Evolutionary conservation across 345 rosid species (phyloP).

Genomic region (Litchi chinensis): DNA sequence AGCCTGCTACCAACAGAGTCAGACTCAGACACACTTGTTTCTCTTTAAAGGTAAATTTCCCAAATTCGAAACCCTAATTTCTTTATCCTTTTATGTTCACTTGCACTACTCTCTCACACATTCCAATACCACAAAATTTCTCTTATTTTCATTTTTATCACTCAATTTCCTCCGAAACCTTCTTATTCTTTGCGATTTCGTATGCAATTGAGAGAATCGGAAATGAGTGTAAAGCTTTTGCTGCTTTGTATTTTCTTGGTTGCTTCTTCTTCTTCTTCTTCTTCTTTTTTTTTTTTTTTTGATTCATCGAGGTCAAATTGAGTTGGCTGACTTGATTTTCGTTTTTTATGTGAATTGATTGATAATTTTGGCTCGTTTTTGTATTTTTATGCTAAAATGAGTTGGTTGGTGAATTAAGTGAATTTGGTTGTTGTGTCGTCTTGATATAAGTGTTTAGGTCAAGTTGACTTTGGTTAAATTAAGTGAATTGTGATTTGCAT

Average conservation of each 20-base stretch:
- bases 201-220: background rate
- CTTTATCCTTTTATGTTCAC: conserved; percentile 6
- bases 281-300: background rate
- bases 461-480: background rate
- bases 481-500: background rate
- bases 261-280: background rate
- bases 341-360: background rate
- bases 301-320: background rate
- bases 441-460: background rate
- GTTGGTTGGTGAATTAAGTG: background rate
- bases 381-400: background rate
- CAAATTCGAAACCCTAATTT: conserved; percentile 11
- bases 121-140: background rate
- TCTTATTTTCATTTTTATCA: background rate
- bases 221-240: background rate
- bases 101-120: background rate
- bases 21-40: background rate
- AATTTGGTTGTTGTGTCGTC: background rate
- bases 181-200: background rate
- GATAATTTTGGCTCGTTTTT: background rate
- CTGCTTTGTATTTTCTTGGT: background rate
- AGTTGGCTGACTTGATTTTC: conserved; percentile 13
- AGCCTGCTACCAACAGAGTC: background rate
- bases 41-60: conserved; percentile 13
- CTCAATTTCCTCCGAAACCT: background rate